Conservation (phyloP, 2,329 filamentous ascomycete genomes). For the Fusarium veterinarium region DNA sequence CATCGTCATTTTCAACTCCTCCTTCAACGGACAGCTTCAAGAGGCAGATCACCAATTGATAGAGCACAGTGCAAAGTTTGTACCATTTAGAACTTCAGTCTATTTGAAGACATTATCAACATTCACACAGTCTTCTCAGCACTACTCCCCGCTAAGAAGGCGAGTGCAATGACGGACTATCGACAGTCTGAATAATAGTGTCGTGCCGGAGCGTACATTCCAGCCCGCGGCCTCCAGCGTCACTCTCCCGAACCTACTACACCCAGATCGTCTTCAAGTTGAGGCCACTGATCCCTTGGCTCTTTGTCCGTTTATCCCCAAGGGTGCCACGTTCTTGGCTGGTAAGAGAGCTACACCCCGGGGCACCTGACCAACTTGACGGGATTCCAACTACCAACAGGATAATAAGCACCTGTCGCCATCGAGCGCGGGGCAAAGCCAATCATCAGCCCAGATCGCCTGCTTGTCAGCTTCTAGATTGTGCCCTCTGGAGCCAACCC, state of each 20-base stretch:
- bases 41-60: background rate
- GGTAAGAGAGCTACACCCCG: slow-evolving; percentile 21
- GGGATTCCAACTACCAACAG: slow-evolving; percentile 14
- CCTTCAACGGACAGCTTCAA: background rate
- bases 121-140: slow-evolving; percentile 15
- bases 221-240: slow-evolving; percentile 7
- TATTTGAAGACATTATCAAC: background rate
- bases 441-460: slow-evolving; percentile 31
- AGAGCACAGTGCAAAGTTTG: slow-evolving; percentile 26
- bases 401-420: slow-evolving; percentile 25
- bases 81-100: background rate
- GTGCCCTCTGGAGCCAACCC: slow-evolving; percentile 3
- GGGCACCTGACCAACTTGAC: slow-evolving; percentile 23
- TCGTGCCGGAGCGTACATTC: slow-evolving; percentile 20
- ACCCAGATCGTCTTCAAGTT: background rate
- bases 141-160: background rate
- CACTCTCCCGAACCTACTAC: background rate
- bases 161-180: background rate
- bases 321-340: slow-evolving; percentile 34
- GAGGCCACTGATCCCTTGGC: slow-evolving; percentile 24
- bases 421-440: slow-evolving; percentile 27
- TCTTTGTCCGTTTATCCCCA: slow-evolving; percentile 16
- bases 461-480: slow-evolving; percentile 20
- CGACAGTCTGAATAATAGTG: slow-evolving; percentile 2
- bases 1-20: slow-evolving; percentile 1